A percentile compares a stretch with the other conserved stretches of the same genome.
Conservation (phyloP, 768 basidiomycete genomes). For the Podaxis rugospora region DNA sequence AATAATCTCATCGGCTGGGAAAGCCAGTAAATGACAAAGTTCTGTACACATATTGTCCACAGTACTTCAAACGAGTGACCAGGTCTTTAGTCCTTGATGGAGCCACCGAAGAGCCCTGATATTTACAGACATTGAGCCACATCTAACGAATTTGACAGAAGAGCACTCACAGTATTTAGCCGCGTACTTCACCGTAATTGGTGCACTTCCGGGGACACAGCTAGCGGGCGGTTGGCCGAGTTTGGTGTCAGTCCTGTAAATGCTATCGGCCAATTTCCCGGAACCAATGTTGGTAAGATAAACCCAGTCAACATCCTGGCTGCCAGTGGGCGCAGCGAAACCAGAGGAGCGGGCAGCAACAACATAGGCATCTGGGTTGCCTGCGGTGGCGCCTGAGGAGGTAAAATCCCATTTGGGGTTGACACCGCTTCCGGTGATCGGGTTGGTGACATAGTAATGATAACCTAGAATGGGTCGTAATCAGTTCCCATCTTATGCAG, state of each 20-base stretch:
- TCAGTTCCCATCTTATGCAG: too few relatives aligned
- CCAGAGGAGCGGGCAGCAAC: slow-evolving; percentile 34
- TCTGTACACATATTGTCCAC: neutral
- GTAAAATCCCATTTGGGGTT: slow-evolving; percentile 52
- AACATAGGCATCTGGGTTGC: slow-evolving; percentile 36
- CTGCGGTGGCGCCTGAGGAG: slow-evolving; percentile 27
- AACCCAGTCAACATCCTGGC: slow-evolving; percentile 48
- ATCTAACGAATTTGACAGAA: neutral
- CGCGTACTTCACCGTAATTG: slow-evolving; percentile 46
- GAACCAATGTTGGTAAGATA: slow-evolving; percentile 31
- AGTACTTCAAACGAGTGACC: neutral
- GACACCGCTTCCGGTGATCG: slow-evolving; percentile 32
- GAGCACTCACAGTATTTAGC: slow-evolving; percentile 44
- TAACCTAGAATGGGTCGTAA: slow-evolving; percentile 23
- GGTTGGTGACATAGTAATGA: slow-evolving; percentile 51
- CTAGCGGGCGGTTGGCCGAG: slow-evolving; percentile 46
- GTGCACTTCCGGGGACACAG: slow-evolving; percentile 35
- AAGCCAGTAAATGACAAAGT: neutral
- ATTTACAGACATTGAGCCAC: neutral
- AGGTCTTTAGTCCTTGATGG: neutral
- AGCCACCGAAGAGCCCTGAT: slow-evolving; percentile 5
- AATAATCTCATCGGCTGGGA: neutral
- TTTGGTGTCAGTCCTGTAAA: slow-evolving; percentile 46
- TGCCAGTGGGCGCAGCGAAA: slow-evolving; percentile 27
- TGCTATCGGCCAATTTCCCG: slow-evolving; percentile 40